phyloP scores from a whole-genome alignment of 140 eudicot genomes.

The Flaveria floridana region DNA sequence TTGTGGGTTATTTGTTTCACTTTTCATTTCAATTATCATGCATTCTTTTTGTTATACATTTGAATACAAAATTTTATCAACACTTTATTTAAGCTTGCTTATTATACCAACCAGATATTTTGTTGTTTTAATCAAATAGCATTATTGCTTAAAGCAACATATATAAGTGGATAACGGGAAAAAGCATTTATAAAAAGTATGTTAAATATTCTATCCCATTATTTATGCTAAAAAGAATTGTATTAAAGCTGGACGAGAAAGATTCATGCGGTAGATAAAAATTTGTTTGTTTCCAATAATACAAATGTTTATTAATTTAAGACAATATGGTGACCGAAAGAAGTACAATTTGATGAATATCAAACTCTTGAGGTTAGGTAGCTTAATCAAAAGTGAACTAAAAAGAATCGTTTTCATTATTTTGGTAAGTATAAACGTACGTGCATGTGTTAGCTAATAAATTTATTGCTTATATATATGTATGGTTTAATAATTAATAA shows the following conservation, averaged over 20 bases:
- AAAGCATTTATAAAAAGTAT: background rate
- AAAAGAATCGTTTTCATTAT: background rate
- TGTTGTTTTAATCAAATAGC: background rate
- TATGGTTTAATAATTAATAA: no score
- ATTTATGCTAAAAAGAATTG: background rate
- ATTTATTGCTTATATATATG: no score
- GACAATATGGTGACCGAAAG: background rate
- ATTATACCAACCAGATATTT: background rate
- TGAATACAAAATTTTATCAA: background rate
- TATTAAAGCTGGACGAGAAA: background rate
- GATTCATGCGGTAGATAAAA: background rate
- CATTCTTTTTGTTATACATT: background rate
- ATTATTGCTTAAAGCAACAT: background rate
- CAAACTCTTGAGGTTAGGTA: background rate
- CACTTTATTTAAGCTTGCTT: background rate
- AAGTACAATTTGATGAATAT: background rate
- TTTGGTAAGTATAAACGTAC: background rate
- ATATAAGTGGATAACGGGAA: slow-evolving; percentile 14
- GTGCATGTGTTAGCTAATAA: background rate
- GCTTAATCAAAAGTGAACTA: background rate
- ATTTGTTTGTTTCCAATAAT: background rate
- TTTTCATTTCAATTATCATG: background rate
- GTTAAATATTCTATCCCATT: background rate
- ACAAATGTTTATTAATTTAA: background rate
- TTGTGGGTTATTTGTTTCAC: background rate